Conservation (phyloP, 2,329 filamentous ascomycete species). For the Teratosphaeria nubilosa region DNA sequence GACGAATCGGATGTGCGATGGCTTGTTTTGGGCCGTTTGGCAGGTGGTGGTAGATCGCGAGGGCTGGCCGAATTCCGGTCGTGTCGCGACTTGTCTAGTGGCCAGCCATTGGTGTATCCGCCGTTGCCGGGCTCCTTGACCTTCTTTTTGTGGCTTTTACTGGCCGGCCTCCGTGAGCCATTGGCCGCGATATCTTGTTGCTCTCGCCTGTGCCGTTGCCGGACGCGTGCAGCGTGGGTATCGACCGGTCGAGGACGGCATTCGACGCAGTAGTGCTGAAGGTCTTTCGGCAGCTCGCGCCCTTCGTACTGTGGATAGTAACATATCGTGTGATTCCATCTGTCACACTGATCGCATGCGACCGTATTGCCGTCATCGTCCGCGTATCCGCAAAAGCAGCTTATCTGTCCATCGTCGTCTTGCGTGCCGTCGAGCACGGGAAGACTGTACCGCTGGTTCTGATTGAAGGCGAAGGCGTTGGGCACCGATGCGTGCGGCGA, state of each 20-base stretch:
- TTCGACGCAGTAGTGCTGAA: conserved; percentile 75
- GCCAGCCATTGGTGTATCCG: conserved; percentile 56
- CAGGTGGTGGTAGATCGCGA: conserved; percentile 46
- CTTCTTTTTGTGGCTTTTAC: conserved; percentile 86
- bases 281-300: conserved; percentile 45
- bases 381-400: conserved; percentile 88
- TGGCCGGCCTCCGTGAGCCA: conserved; percentile 54
- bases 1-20: conserved; percentile 72
- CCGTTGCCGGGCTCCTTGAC: conserved; percentile 50
- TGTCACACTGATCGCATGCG: conserved; percentile 89
- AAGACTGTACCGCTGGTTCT: conserved; percentile 14
- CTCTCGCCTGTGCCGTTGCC: conserved; percentile 19
- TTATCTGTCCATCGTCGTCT: conserved; percentile 86
- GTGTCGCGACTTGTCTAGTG: conserved; percentile 48
- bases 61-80: conserved; percentile 42
- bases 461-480: conserved; percentile 16
- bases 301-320: conserved; percentile 72
- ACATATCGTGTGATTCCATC: conserved; percentile 97
- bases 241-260: conserved; percentile 74
- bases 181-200: conserved; percentile 46
- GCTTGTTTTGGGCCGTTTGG: conserved; percentile 72
- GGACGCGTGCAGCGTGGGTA: conserved; percentile 56
- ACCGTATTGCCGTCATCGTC: conserved; percentile 98
- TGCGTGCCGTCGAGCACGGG: conserved; percentile 29
- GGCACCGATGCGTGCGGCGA: conserved; percentile 11